phyloP scores from a whole-genome alignment of 352 stramenopile genomes.

The Thalassiosira oceanica region DNA sequence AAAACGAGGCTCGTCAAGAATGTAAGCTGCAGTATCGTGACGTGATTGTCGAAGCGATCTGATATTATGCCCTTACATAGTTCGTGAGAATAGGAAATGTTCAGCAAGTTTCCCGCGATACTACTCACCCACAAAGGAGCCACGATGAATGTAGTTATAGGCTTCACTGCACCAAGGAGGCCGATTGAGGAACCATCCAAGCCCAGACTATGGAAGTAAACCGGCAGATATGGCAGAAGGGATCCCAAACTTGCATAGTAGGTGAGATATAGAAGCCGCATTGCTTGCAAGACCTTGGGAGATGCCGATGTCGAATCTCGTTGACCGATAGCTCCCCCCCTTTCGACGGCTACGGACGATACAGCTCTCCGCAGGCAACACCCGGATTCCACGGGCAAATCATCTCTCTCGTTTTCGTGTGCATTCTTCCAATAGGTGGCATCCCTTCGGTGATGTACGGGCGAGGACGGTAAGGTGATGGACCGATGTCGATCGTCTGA shows the following conservation, averaged over 20 bases:
- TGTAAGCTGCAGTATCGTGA: slow-evolving; percentile 79
- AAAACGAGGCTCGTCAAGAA: slow-evolving; percentile 79
- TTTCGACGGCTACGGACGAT: slow-evolving; percentile 83
- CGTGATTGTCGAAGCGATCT: slow-evolving; percentile 65
- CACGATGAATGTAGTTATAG: slow-evolving; percentile 83
- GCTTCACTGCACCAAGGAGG: slow-evolving; percentile 83
- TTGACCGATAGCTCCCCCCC: too few relatives aligned
- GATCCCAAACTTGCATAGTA: slow-evolving; percentile 82
- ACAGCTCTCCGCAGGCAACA: slow-evolving; percentile 79
- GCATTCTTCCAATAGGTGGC: too few relatives aligned
- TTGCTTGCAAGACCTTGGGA: slow-evolving; percentile 49
- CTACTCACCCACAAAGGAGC: slow-evolving; percentile 84
- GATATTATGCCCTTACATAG: slow-evolving; percentile 80
- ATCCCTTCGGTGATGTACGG: too few relatives aligned
- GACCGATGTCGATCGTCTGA: too few relatives aligned
- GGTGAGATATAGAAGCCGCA: slow-evolving; percentile 69
- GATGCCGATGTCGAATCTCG: slow-evolving; percentile 3
- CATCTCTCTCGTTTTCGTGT: too few relatives aligned
- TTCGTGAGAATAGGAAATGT: too few relatives aligned
- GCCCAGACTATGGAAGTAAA: slow-evolving; percentile 84
- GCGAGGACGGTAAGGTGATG: too few relatives aligned
- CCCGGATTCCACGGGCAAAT: too few relatives aligned
- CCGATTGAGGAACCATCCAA: slow-evolving; percentile 79
- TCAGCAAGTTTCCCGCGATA: too few relatives aligned
- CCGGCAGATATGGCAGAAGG: slow-evolving; percentile 84